phyloP scores from a whole-genome alignment of 1,284 basidiomycete species.

The Tylopilus orsonianus region DNA sequence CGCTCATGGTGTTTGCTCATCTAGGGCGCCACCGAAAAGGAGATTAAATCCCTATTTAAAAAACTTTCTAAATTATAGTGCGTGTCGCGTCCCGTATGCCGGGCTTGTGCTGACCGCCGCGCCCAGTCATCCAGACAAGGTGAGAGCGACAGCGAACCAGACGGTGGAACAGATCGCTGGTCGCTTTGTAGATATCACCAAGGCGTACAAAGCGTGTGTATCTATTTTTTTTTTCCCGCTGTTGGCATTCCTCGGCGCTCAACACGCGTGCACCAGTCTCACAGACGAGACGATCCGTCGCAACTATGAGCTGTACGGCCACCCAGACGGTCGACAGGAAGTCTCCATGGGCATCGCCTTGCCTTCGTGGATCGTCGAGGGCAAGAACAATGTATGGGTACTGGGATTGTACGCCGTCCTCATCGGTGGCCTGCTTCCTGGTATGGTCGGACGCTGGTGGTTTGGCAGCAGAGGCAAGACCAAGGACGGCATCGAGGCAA shows the following conservation, averaged over 20 bases:
- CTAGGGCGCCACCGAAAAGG: constrained; percentile 78
- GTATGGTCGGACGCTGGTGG: constrained; percentile 87
- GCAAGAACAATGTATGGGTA: constrained; percentile 90
- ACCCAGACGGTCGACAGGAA: constrained; percentile 96
- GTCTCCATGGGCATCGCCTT: constrained; percentile 95
- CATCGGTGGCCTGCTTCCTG: constrained; percentile 88
- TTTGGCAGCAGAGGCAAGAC: constrained; percentile 90
- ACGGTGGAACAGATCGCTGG: constrained; percentile 89
- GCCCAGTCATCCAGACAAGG: constrained; percentile 94
- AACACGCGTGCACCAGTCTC: constrained; percentile 48
- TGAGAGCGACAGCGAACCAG: constrained; percentile 79
- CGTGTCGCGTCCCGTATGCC: constrained; percentile 30
- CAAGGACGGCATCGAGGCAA: constrained; percentile 88
- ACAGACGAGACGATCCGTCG: constrained; percentile 93
- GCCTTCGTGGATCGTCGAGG: constrained; percentile 92
- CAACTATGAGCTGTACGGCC: constrained; percentile 90
- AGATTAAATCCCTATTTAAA: constrained; percentile 97
- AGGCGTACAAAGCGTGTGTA: constrained; percentile 95
- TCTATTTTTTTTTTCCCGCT: too few species aligned
- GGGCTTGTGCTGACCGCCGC: constrained; percentile 5
- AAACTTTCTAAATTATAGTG: constrained; percentile 89
- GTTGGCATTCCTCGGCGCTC: background rate
- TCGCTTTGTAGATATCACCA: constrained; percentile 92
- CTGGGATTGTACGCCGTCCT: constrained; percentile 85
- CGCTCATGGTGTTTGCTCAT: too few species aligned